Percentiles rank a stretch among this genome's conserved stretches.
Evolutionary conservation across 352 stramenopile genomes (phyloP).

Genomic region (Globisporangium carolinianum): DNA sequence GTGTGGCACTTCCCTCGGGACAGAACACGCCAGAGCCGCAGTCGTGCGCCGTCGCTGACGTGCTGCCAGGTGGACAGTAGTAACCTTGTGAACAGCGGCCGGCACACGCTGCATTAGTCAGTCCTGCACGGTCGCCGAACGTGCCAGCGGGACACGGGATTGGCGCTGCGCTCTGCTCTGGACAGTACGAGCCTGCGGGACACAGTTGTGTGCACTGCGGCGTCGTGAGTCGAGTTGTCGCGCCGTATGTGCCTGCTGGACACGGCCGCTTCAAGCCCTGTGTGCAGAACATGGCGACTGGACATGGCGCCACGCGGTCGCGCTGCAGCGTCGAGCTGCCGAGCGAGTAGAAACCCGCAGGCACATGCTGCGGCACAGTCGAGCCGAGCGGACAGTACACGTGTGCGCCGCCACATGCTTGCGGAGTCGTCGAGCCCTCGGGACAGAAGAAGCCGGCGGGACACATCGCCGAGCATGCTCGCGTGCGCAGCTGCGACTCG

Average conservation of each 20-base stretch:
- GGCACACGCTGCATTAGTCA: constrained; percentile 35
- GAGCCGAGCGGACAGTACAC: constrained; percentile 62
- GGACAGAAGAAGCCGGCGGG: constrained; percentile 62
- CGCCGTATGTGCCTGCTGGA: constrained; percentile 45
- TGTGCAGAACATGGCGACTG: constrained; percentile 49
- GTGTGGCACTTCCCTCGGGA: constrained; percentile 23
- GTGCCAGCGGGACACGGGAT: constrained; percentile 39
- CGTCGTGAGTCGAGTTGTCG: constrained; percentile 15
- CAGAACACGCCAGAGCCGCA: constrained; percentile 36
- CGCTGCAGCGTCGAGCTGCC: constrained; percentile 18
- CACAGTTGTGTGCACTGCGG: constrained; percentile 35
- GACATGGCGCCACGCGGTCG: constrained; percentile 33
- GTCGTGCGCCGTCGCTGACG: constrained; percentile 26
- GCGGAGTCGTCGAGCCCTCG: constrained; percentile 20
- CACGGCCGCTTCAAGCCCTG: constrained; percentile 32
- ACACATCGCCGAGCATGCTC: constrained; percentile 48
- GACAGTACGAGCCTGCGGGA: constrained; percentile 60
- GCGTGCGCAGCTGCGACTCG: constrained; percentile 23
- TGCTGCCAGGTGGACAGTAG: constrained; percentile 49
- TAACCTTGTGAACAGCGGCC: constrained; percentile 55
- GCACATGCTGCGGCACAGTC: constrained; percentile 16
- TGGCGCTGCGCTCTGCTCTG: constrained; percentile 17
- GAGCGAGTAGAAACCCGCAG: constrained; percentile 39
- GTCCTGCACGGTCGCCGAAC: constrained; percentile 42
- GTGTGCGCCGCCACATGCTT: constrained; percentile 34